A percentile compares a stretch with the other conserved stretches of the same genome.
These are phyloP conservation scores for Myriangium duriaei DNA, from an alignment of 2,329 filamentous ascomycete genomes.

Conservation along the genomic window DNA sequence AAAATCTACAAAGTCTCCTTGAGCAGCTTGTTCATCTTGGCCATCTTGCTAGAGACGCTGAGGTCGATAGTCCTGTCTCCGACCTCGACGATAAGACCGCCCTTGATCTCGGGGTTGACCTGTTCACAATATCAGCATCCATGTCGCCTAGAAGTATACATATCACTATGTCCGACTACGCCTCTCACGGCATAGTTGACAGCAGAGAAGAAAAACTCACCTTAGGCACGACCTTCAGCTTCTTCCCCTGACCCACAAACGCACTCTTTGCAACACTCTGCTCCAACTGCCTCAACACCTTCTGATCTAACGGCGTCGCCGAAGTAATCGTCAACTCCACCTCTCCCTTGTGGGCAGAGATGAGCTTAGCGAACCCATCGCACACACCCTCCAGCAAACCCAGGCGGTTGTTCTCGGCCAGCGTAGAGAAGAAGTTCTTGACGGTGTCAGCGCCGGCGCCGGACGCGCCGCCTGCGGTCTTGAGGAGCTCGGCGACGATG, in stretches of 20 bases:
- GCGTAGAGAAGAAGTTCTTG: constrained; percentile 83
- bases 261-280: constrained; percentile 75
- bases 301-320: constrained; percentile 79
- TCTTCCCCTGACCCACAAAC: constrained; percentile 84
- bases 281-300: constrained; percentile 77
- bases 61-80: constrained; percentile 97
- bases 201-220: constrained; percentile 36
- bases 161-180: too few relatives aligned
- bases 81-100: constrained; percentile 89
- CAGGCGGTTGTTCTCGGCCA: constrained; percentile 95
- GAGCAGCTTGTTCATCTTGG: constrained; percentile 99
- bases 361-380: constrained; percentile 77
- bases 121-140: constrained; percentile 25
- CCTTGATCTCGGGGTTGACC: constrained; percentile 91
- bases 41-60: constrained; percentile 84
- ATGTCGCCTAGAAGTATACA: constrained; percentile 6
- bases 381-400: constrained; percentile 68
- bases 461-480: constrained; percentile 57
- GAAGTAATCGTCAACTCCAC: constrained; percentile 85
- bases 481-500: constrained; percentile 78
- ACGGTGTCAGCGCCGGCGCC: constrained; percentile 56
- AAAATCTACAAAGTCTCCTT: constrained; percentile 86
- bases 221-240: constrained; percentile 92
- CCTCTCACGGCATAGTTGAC: background rate
- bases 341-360: constrained; percentile 83